Evolutionary conservation across 805 yeast genomes (phyloP), one percentile per base, ranked within the genome.

Genomic region (Candida montana): DNA sequence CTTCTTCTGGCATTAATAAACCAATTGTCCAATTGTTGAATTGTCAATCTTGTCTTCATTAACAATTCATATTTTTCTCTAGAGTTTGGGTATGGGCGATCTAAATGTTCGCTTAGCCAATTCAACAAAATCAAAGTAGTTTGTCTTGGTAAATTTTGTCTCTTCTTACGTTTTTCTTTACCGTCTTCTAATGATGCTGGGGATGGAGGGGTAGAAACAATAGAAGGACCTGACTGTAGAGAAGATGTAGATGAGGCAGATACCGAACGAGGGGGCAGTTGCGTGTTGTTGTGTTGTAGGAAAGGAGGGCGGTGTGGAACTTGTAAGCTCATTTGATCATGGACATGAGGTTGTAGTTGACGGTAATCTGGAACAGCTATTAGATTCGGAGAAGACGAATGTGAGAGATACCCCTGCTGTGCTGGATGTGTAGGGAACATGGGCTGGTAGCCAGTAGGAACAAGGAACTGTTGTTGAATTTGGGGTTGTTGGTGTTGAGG

Each of bases 1-100:
- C 95, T 67, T 52, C 95, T 71, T 52, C 95, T 75, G 2, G 93
- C 95, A 57, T 86, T 86, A 58, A 86, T 86, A 54, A 86, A 86
- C 95, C 95, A 86, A 56, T 86, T 86, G 48, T 83, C 76, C 43
- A 86, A 68, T 60, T 86, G 95, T 48, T 83, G 87, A 58, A 82
- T 78, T 42, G 86, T 83, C 57, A 86, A 70, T 3, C 91, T 89
- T 0, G 95, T 86, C 56, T 75, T 70, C 53, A 69, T 63, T 71
- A 83, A 74, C 48, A 86, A 64, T 57, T 77, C 81, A 47, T 74
- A 72, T 65, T 86, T 86, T 54, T 85, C 95, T 43, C 78, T 75
- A 31, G 83, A 81, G 40, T 85, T 81, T 4, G 95, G 95, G 59
- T 86, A 86, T 17, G 95, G 95, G 55, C 85, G 83, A 47, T 79